Evolutionary conservation across 305 asterid species (phyloP).

Genomic region (Caryopteris hybrid): DNA sequence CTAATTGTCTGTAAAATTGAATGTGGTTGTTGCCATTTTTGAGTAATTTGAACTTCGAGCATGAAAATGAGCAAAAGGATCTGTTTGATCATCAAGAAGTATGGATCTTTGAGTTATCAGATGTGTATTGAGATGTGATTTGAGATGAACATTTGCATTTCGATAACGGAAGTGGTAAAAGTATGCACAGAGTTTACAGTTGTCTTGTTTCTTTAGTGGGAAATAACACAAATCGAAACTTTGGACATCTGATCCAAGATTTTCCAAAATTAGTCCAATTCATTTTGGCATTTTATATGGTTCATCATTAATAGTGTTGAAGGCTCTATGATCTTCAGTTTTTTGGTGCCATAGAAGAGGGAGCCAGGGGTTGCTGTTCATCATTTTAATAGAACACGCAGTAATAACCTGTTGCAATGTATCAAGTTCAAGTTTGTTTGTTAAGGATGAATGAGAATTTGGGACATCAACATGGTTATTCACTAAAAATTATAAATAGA

Average conservation of each 20-base stretch:
- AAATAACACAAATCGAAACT: background rate
- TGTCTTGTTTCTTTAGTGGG: background rate
- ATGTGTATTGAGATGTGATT: slow-evolving; percentile 24
- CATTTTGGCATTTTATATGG: background rate
- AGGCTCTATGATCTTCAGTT: background rate
- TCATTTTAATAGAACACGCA: background rate
- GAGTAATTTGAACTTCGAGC: background rate
- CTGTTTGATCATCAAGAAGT: slow-evolving; percentile 11
- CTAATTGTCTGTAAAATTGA: background rate
- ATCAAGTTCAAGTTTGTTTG: too few relatives aligned
- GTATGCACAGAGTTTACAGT: background rate
- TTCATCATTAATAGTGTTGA: background rate
- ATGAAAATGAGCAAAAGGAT: slow-evolving; percentile 13
- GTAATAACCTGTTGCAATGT: background rate
- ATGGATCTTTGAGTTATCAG: slow-evolving; percentile 13
- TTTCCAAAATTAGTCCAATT: background rate
- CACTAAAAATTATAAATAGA: background rate
- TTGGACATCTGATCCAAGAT: background rate
- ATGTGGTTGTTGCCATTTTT: background rate
- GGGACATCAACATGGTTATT: background rate
- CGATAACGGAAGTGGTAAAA: background rate
- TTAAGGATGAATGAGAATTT: background rate
- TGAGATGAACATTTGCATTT: background rate
- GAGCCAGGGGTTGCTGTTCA: background rate
- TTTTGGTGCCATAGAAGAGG: background rate